phyloP scores from a whole-genome alignment of 371 early-diverging fungal genomes.

The Haplosporangium sp. region DNA sequence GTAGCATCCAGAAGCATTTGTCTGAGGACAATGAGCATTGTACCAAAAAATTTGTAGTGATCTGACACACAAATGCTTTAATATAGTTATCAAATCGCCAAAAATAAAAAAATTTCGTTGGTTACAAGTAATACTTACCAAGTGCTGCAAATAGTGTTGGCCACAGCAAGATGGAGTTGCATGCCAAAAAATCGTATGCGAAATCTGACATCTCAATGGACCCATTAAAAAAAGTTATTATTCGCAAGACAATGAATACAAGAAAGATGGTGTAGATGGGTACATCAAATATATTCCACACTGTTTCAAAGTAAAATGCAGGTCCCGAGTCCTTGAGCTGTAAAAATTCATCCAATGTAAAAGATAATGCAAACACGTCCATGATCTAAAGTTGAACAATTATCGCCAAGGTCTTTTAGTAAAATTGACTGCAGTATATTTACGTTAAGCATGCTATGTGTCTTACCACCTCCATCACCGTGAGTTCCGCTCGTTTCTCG shows the following conservation, averaged over 20 bases:
- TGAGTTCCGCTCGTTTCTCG: slow-evolving; percentile 29
- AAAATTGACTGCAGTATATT: not conserved
- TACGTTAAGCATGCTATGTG: not conserved
- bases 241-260: slow-evolving; percentile 39
- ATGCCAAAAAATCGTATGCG: slow-evolving; percentile 57
- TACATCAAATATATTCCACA: slow-evolving; percentile 58
- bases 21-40: slow-evolving; percentile 56
- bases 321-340: slow-evolving; percentile 54
- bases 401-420: not conserved
- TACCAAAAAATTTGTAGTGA: slow-evolving; percentile 56
- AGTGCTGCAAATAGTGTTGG: slow-evolving; percentile 56
- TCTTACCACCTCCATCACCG: slow-evolving; percentile 44
- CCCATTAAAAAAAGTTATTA: slow-evolving; percentile 25
- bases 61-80: slow-evolving; percentile 17
- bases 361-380: slow-evolving; percentile 34
- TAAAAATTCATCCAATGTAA: slow-evolving; percentile 46
- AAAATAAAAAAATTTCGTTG: not conserved
- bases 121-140: slow-evolving; percentile 13
- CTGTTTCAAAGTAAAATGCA: slow-evolving; percentile 55
- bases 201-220: slow-evolving; percentile 32
- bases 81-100: not conserved
- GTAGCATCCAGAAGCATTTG: slow-evolving; percentile 56
- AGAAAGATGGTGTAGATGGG: slow-evolving; percentile 51
- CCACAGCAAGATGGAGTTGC: slow-evolving; percentile 57
- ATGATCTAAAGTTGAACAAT: slow-evolving; percentile 24